Percentiles rank a stretch among this genome's conserved stretches.
Conservation (phyloP, 148 eudicot genomes). For the Pouteria glomerata region DNA sequence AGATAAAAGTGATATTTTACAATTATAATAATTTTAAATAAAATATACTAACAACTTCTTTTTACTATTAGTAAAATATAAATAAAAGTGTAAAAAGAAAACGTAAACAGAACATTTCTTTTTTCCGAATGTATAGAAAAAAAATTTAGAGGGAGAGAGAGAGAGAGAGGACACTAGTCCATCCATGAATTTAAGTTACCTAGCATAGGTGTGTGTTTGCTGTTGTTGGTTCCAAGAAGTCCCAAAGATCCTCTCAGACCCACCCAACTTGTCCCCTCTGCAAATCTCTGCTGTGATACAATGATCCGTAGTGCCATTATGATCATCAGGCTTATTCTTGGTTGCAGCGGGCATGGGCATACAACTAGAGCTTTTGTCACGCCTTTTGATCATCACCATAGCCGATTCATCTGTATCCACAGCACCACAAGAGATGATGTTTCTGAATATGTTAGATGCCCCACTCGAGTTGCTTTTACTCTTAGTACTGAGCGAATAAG, state of each 20-base stretch:
- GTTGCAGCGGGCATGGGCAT: too few species aligned
- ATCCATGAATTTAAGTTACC: constrained; percentile 23
- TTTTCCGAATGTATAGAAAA: too few species aligned
- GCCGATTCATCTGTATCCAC: constrained; percentile 38
- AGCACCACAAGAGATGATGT: constrained; percentile 32
- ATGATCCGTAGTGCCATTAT: background rate
- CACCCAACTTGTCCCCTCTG: constrained; percentile 28
- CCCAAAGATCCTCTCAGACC: constrained; percentile 39
- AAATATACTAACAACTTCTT: too few species aligned
- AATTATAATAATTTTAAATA: too few species aligned
- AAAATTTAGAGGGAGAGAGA: too few species aligned
- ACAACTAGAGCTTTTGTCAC: constrained; percentile 9
- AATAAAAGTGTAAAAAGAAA: too few species aligned
- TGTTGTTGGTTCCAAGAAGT: constrained; percentile 21
- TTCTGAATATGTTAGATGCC: constrained; percentile 23
- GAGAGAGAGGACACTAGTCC: background rate
- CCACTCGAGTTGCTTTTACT: constrained; percentile 29
- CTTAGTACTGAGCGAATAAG: too few species aligned
- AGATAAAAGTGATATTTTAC: too few species aligned
- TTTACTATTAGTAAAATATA: too few species aligned
- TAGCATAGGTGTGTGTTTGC: constrained; percentile 14
- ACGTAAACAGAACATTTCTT: too few species aligned
- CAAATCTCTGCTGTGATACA: constrained; percentile 9
- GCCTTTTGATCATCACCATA: constrained; percentile 18
- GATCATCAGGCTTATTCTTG: background rate